Base-by-base conservation (phyloP, 352 stramenopile genomes). In the Phytophthora brassicae region DNA sequence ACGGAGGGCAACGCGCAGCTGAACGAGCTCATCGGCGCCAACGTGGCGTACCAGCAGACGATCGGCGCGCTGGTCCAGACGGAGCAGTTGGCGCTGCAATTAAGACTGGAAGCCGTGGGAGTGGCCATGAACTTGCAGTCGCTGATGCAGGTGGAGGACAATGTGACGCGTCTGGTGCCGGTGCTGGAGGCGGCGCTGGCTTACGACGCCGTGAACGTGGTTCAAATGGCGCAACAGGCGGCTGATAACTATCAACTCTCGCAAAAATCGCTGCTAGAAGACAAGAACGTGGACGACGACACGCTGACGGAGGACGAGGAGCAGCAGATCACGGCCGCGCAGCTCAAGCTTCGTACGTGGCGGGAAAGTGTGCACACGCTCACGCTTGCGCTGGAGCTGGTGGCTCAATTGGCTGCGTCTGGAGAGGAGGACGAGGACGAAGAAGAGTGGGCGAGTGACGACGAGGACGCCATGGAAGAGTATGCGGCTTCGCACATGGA, bases 401-500 rank as follows among this genome's bases (percentile, higher is more conserved):
- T 92, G 31, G 81, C 84, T 42, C 82, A 94, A 42, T 47, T 96
- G 8, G 70, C 84, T 46, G 64, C 67, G 0, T 67, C 66, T 16
- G 75, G 60, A 42, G 81, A 88, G 22, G 81, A 90, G 20, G 79
- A 79, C 13, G 78, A 90, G 0, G 80, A 92, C 9, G 84, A 92
- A 62, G 84, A 92, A 16, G 86, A 94, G 49, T 96, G 87, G 87
- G 84, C 60, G 4, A 96, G 85, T 46, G 87, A 96, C 20, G 87
- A 96, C 39, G 87, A 96, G 72, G 87, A 96, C 36, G 86, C 80
- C 22, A 96, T 96, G 87, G 87, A 94, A 56, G 73, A 89, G 65
- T 79, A 79, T 22, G 84, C 84, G 0, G 68, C 75, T 3, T 77
- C 73, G 19, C 82, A 92, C 48, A 88, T 90, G 84, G 79, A 94